Conservation (phyloP, 2,329 filamentous ascomycete genomes). For the Canariomyces notabilis region DNA sequence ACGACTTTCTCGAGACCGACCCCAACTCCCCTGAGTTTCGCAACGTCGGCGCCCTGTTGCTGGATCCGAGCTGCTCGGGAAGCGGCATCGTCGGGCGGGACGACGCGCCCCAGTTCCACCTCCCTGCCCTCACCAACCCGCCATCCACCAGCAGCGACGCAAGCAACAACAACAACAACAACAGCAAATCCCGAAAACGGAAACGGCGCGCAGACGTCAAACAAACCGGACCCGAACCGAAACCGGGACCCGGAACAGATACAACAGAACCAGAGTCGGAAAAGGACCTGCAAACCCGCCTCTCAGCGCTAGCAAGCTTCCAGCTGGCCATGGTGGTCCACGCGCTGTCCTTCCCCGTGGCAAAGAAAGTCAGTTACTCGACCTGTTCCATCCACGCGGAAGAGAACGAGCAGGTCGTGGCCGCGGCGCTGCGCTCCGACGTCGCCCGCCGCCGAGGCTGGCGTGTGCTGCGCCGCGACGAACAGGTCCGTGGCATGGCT, state of each 20-base stretch:
- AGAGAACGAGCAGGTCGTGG: constrained; percentile 85
- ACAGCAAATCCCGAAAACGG: constrained; percentile 14
- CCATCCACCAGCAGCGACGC: not conserved
- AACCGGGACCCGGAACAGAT: constrained; percentile 36
- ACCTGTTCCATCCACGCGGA: constrained; percentile 84
- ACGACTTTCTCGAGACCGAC: constrained; percentile 78
- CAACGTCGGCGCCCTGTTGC: constrained; percentile 72
- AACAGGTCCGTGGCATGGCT: constrained; percentile 72
- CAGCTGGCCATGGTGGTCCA: constrained; percentile 79
- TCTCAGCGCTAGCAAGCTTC: constrained; percentile 71
- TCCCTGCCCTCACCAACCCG: constrained; percentile 42
- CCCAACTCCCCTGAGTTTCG: constrained; percentile 57
- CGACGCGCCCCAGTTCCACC: constrained; percentile 63
- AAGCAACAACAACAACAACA: not conserved
- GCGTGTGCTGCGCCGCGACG: constrained; percentile 64
- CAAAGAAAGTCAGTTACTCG: constrained; percentile 77
- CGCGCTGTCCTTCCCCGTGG: constrained; percentile 74
- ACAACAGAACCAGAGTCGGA: constrained; percentile 23
- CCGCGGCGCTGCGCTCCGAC: constrained; percentile 62
- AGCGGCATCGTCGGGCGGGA: constrained; percentile 91
- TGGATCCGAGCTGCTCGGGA: constrained; percentile 93
- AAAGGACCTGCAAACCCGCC: constrained; percentile 55
- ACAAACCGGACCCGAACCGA: constrained; percentile 30
- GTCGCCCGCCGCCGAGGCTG: constrained; percentile 66
- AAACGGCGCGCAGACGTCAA: constrained; percentile 4